Base-by-base conservation (phyloP, 2,329 filamentous ascomycete genomes). In the Trichoderma hamatum region DNA sequence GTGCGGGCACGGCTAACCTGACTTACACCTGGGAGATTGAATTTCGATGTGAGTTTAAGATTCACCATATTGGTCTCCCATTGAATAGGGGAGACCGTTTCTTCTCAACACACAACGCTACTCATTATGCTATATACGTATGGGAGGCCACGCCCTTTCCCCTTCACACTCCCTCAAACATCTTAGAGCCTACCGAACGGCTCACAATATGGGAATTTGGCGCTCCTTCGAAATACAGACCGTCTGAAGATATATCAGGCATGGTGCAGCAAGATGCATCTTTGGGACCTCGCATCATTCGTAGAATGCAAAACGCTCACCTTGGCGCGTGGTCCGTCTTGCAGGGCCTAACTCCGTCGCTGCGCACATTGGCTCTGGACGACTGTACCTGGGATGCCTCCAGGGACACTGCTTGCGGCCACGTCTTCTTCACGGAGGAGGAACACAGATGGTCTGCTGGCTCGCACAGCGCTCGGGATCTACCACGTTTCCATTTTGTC, bases 201-300 rank as follows among this genome's bases (percentile, higher is more conserved):
- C 78, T 90, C 32, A 83, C 82, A 19, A 79, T 90, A 11, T 90
- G 87, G 87, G 84, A 90, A 67, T 86, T 90, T 49, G 83, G 84
- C 2, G 76, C 78, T 0, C 78, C 82, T 1, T 85, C 83, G 5
- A 49, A 77, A 0, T 86, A 87, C 73, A 80, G 80, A 4, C 84
- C 86, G 16, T 87, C 84, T 1, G 73, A 81, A 30, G 85, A 88
- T 73, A 83, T n/a, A 43, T 43, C 9, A n/a, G 39, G 39, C 39
- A n/a, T n/a, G 3, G 39, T 7, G 16, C 83, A 0, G 78, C 78
- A 0, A 81, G 83, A 1, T 76, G 75, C 52, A 77, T 74, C 43
- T 3, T 10, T 34, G 26, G 78, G 80, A 21, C 84, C 86, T 0
- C 78, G 75, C 32, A 80, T 87, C 14, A 78, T 89, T 68, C 80